Base-by-base conservation (phyloP, 192 early-diverging fungal species). In the Entophlyctis luteolus region DNA sequence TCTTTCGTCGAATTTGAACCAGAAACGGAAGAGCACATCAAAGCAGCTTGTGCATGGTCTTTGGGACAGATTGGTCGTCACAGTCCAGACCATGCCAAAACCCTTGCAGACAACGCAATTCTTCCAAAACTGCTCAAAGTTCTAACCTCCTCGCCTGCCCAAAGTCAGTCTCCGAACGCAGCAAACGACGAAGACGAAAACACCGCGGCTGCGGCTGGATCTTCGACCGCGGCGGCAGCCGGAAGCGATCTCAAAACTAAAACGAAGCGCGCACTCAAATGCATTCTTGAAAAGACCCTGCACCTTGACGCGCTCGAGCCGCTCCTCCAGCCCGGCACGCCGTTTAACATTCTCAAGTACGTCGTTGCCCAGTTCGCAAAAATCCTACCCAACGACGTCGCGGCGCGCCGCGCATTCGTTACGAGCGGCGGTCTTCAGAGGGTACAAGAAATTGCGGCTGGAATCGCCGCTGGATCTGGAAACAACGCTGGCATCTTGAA, bases 11-110 rank as follows among this genome's bases (percentile, higher is more conserved):
- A n/a, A n/a, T n/a, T n/a, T n/a, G n/a, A n/a, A n/a, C n/a, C 25
- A 59, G 81, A 85, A 56, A 56, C 62, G 4, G 84, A 84, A 55
- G 81, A 82, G 54, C 77, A 78, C 49, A 75, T 85, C 62, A 81
- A 82, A 72, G 81, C 83, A 34, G 83, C 83, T 0, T 79, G 77
- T 54, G 80, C 83, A 4, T 85, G 83, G 83, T 68, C 79, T 22
- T 72, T 84, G 20, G 81, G 81, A 1, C 84, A 86, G 58, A 84
- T 86, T 45, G 80, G 84, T 37, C 77, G 84, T 32, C 84, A 86
- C 65, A 71, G 69, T 37, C 84, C 83, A 8, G 84, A 86, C 65
- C 84, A 86, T 58, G 84, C 84, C 39, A 83, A 84, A 63, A 76
- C 76, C 5, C 71, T 86, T 25, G 77, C 81, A 3, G 81, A 81